Evolutionary conservation across 2,329 filamentous ascomycete species (phyloP), one percentile per base, ranked within the genome.

Genomic region (Fusarium xylarioides): DNA sequence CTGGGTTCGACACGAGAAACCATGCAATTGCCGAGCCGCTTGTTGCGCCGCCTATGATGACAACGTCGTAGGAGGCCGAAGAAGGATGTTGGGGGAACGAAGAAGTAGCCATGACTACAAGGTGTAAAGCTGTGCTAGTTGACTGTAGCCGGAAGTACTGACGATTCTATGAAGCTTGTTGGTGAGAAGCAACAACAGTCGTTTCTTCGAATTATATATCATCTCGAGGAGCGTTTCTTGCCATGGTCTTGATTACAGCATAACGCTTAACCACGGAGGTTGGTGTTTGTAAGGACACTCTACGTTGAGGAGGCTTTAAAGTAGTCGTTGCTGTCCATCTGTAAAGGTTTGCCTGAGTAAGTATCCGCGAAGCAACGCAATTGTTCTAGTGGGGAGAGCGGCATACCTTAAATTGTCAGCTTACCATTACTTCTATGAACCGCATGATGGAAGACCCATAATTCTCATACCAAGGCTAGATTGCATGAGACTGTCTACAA

Each of bases 11-110:
- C 8, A 46, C 44, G n/a, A 68, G 65, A 23, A 53, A 70, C 65
- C 59, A 68, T 15, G 65, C 68, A 7, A 68, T 61, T 15, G 59
- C 68, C 11, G 68, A 70, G 7, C 65, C 68, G 15, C 65, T 70
- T 40, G 65, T 70, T 28, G 64, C 68, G 4, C 65, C 68, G 14
- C 59, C 60, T 44, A 68, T 28, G 28, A 70, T 65, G 11, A 18
- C 59, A 1, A 68, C 59, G 21, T 70, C 59, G 21, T 70, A 70
- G 18, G 7, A 16, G 35, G 4, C 4, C 16, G 26, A 63, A 28
- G 12, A 21, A 23, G 59, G 54, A 30, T 28, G 44, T 18, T 16
- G 37, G 32, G 54, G 28, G 26, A 68, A 54, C 23, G 38, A 46
- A 28, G 52, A 8, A 50, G 42, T 59, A 14, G 15, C 12, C 37